A percentile compares a stretch with the other conserved stretches of the same genome.
Conservation (phyloP, 2,329 filamentous ascomycete genomes). For the Pyricularia pennisetigena region DNA sequence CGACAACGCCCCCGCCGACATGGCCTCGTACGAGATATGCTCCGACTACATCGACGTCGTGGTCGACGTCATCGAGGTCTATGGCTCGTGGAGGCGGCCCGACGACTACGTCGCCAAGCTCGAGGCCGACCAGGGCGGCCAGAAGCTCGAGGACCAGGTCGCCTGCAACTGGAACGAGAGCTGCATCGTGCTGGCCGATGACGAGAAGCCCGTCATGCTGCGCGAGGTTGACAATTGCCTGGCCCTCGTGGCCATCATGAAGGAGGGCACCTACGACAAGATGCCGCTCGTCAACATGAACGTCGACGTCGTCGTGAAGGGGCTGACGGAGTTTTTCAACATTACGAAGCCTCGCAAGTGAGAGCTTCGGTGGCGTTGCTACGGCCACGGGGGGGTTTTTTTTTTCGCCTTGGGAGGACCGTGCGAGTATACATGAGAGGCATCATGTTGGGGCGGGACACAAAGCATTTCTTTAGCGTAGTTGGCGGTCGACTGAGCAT, state of each 20-base stretch:
- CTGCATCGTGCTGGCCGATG: slow-evolving; percentile 56
- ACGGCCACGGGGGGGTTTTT: neutral
- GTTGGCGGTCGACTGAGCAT: neutral
- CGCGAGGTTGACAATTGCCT: slow-evolving; percentile 65
- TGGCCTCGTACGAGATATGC: slow-evolving; percentile 95
- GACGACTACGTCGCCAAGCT: slow-evolving; percentile 43
- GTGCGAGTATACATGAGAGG: neutral
- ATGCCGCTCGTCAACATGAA: slow-evolving; percentile 83
- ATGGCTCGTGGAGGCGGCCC: slow-evolving; percentile 62
- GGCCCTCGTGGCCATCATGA: slow-evolving; percentile 78
- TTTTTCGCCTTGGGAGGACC: neutral
- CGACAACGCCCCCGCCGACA: slow-evolving; percentile 85
- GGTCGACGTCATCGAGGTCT: slow-evolving; percentile 92
- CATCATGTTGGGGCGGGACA: neutral
- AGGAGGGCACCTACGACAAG: slow-evolving; percentile 73
- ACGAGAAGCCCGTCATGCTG: slow-evolving; percentile 54
- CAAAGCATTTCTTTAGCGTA: neutral
- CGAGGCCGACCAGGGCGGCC: slow-evolving; percentile 47
- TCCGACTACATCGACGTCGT: slow-evolving; percentile 98
- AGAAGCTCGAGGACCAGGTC: slow-evolving; percentile 54
- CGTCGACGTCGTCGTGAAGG: slow-evolving; percentile 71
- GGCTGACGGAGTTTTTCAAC: slow-evolving; percentile 69
- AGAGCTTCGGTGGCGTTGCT: neutral
- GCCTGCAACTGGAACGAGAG: slow-evolving; percentile 58
- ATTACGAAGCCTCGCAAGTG: slow-evolving; percentile 48